phyloP scores from a whole-genome alignment of 73 alveolate species.

The Paramecium primaurelia region DNA sequence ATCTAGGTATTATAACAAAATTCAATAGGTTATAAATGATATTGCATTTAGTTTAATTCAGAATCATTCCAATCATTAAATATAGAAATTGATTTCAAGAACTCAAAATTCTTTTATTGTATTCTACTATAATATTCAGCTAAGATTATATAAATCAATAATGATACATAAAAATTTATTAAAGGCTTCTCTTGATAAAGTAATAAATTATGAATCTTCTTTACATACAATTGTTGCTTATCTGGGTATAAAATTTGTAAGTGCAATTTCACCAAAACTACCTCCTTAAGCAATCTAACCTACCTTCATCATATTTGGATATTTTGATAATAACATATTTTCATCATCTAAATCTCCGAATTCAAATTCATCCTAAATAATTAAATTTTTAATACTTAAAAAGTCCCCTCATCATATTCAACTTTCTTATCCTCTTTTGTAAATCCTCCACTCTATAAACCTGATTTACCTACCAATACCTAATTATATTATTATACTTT shows the following conservation, averaged over 20 bases:
- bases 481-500: background rate
- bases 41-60: slow-evolving; percentile 30
- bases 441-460: background rate
- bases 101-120: background rate
- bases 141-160: background rate
- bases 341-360: background rate
- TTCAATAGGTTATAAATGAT: slow-evolving; percentile 18
- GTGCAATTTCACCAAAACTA: slow-evolving; percentile 46
- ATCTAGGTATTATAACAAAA: background rate
- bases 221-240: slow-evolving; percentile 35
- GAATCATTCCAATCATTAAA: slow-evolving; percentile 35
- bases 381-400: background rate
- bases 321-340: background rate
- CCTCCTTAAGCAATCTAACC: slow-evolving; percentile 4
- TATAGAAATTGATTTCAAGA: background rate
- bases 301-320: slow-evolving; percentile 38
- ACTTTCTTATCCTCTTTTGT: background rate
- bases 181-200: slow-evolving; percentile 42
- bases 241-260: slow-evolving; percentile 32
- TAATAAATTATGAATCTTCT: background rate
- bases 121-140: slow-evolving; percentile 51
- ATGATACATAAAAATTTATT: slow-evolving; percentile 16
- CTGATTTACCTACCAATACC: slow-evolving; percentile 40
- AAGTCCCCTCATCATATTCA: background rate
- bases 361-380: slow-evolving; percentile 17